Percentiles rank a stretch among this genome's conserved stretches.
Conservation (phyloP, 768 basidiomycete genomes). For the Podaxis sp. region DNA sequence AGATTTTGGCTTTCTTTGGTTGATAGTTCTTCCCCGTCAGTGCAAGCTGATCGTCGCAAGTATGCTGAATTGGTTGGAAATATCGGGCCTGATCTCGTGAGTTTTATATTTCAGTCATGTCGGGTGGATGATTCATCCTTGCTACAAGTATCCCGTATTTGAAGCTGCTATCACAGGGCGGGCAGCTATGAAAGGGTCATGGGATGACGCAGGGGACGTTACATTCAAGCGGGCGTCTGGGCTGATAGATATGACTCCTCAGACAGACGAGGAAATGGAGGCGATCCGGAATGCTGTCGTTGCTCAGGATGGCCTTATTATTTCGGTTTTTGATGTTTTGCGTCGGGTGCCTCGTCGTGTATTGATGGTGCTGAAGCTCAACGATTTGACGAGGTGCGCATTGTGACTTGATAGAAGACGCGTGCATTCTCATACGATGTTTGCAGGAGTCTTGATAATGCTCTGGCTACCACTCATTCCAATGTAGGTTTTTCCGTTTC, state of each 20-base stretch:
- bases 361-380: constrained; percentile 82
- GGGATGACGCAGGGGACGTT: constrained; percentile 41
- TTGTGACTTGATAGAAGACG: not conserved
- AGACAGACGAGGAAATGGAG: constrained; percentile 76
- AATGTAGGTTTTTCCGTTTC: constrained; percentile 41
- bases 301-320: constrained; percentile 76
- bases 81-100: constrained; percentile 81
- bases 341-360: constrained; percentile 83
- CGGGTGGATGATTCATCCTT: constrained; percentile 4
- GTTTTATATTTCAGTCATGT: constrained; percentile 23
- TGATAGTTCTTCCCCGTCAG: constrained; percentile 62
- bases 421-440: too few relatives aligned
- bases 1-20: constrained; percentile 92
- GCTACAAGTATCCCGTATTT: constrained; percentile 81
- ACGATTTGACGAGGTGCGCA: constrained; percentile 77
- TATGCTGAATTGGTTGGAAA: constrained; percentile 93
- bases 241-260: constrained; percentile 72
- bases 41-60: constrained; percentile 69
- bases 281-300: constrained; percentile 82
- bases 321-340: constrained; percentile 86
- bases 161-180: constrained; percentile 94
- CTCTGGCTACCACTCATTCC: constrained; percentile 86
- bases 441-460: constrained; percentile 73
- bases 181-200: constrained; percentile 67
- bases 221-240: constrained; percentile 67